Evolutionary conservation across 2,329 filamentous ascomycete species (phyloP), one percentile per base, ranked within the genome.

Genomic region (Fusarium veterinarium): DNA sequence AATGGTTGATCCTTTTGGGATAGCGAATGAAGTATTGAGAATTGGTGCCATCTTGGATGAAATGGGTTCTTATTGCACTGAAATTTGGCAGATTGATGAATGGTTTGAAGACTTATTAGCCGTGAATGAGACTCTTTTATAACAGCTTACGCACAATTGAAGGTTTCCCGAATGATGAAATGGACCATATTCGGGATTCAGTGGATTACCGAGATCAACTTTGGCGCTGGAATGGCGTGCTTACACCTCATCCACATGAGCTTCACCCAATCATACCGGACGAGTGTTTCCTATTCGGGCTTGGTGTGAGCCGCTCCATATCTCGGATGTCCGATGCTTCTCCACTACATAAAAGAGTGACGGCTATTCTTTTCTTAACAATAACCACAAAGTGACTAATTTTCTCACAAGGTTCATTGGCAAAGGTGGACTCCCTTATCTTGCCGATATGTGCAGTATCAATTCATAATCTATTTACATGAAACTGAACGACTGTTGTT

Each of bases 181-280:
- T 37, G 3, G 0, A 8, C 13, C 8, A 20, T 13, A 9, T 8
- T 53, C 49, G 49, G 49, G 49, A 17, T 38, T 38, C 23, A 52
- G 33, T 28, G 33, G 10, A 53, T n/a, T 53, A 3, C 49, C 49
- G 49, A 28, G 33, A 40, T 20, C 33, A 38, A 5, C 3, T 40
- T 28, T 38, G 33, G 33, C 8, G 5, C 3, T 40, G 19, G 3
- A 28, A 28, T 28, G 19, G 9, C 17, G 23, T 41, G 51, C 51
- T 53, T 30, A 53, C 25, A 30, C 1, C 14, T 5, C 19, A n/a
- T 30, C 3, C 3, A 19, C 13, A 5, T 4, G 9, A 11, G 7
- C 7, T 12, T 17, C 0, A 10, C 49, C 49, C 49, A 53, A 40
- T 40, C 49, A 52, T 0, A 2, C 9, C 7, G 0, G 5, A 2